phyloP scores from a whole-genome alignment of 768 basidiomycete genomes.

The Mycena vulgaris region DNA sequence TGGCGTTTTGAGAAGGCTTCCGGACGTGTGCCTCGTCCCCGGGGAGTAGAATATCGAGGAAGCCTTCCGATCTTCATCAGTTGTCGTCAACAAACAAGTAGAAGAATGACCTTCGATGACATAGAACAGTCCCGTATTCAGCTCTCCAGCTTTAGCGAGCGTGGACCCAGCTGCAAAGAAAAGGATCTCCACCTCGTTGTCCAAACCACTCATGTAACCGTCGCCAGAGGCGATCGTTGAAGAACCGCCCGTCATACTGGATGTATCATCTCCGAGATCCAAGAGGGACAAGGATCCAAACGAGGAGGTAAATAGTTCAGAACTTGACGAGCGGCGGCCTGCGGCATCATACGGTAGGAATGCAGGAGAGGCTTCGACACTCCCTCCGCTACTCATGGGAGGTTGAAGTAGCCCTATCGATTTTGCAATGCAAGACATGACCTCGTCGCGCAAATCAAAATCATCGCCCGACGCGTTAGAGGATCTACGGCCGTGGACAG shows the following conservation, averaged over 20 bases:
- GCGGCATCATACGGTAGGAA: constrained; percentile 61
- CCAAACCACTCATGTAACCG: constrained; percentile 85
- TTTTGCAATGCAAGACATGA: constrained; percentile 98
- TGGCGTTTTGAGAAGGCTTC: constrained; percentile 29
- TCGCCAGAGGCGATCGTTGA: constrained; percentile 62
- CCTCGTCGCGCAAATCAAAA: constrained; percentile 95
- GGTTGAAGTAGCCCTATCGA: constrained; percentile 96
- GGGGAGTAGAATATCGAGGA: constrained; percentile 92
- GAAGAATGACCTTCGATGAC: constrained; percentile 22
- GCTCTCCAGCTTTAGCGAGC: constrained; percentile 91
- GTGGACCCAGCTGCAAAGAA: constrained; percentile 92
- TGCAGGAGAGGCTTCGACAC: constrained; percentile 76
- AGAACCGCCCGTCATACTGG: constrained; percentile 76
- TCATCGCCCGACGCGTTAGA: constrained; percentile 68
- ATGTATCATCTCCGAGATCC: constrained; percentile 79
- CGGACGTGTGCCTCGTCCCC: constrained; percentile 51
- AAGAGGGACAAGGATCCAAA: constrained; percentile 83
- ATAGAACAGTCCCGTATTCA: constrained; percentile 76
- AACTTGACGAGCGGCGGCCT: constrained; percentile 53
- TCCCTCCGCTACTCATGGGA: constrained; percentile 78
- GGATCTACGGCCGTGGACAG: constrained; percentile 42
- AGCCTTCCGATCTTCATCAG: constrained; percentile 75
- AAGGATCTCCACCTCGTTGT: constrained; percentile 97
- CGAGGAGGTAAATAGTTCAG: constrained; percentile 69
- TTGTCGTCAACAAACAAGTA: constrained; percentile 84